A percentile compares a stretch with the other conserved stretches of the same genome.
phyloP scores from a whole-genome alignment of 495 filamentous ascomycete genomes.

The Xylaria intraflava region DNA sequence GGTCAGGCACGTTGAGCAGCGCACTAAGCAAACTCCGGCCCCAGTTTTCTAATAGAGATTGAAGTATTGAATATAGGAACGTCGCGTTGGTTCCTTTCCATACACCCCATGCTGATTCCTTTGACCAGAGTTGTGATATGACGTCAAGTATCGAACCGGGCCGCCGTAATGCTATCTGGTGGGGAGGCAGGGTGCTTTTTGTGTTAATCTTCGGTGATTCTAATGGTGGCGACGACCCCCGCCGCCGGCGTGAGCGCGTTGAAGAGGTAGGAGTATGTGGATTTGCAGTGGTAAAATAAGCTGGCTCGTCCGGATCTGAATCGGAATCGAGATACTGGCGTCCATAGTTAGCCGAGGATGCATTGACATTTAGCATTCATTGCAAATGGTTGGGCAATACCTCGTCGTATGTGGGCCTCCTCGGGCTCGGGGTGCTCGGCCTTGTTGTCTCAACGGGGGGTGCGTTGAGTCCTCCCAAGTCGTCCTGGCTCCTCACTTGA shows the following conservation, averaged over 20 bases:
- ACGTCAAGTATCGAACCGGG: conserved; percentile 71
- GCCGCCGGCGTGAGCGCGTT: conserved; percentile 28
- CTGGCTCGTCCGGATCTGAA: conserved; percentile 71
- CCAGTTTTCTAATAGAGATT: conserved; percentile 80
- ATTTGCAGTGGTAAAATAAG: conserved; percentile 74
- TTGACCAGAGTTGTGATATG: conserved; percentile 77
- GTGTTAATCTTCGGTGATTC: conserved; percentile 18
- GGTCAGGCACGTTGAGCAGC: conserved; percentile 73
- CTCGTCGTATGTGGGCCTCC: conserved; percentile 41
- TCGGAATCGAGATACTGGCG: conserved; percentile 47
- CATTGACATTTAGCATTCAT: background rate
- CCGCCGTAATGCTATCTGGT: conserved; percentile 61
- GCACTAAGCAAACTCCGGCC: conserved; percentile 76
- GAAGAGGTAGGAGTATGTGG: conserved; percentile 55
- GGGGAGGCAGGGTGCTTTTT: conserved; percentile 34
- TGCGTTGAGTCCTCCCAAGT: conserved; percentile 31
- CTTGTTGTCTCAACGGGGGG: conserved; percentile 19
- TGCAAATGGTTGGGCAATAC: conserved; percentile 28
- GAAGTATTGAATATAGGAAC: conserved; percentile 78
- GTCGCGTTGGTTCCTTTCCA: conserved; percentile 94
- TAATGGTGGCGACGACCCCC: conserved; percentile 27
- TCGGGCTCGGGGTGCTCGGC: conserved; percentile 29
- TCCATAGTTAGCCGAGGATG: conserved; percentile 1
- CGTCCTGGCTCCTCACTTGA: conserved; percentile 61
- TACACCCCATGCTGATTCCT: conserved; percentile 81